A percentile compares a stretch with the other conserved stretches of the same genome.
phyloP scores from a whole-genome alignment of 495 filamentous ascomycete species.

The Talaromyces wortmannii region DNA sequence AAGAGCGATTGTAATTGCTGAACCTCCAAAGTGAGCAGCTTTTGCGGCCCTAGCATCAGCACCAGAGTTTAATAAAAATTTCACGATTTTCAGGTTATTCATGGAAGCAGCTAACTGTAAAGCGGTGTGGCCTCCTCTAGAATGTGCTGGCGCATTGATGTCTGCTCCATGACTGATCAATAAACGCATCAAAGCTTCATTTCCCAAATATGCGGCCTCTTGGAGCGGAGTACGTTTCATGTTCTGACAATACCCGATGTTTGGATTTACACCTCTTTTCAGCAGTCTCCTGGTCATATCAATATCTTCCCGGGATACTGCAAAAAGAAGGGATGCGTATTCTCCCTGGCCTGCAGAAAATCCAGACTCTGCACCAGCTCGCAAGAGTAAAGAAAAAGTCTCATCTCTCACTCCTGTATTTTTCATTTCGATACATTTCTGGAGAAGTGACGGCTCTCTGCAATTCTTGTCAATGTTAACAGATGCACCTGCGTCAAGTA shows the following conservation, averaged over 20 bases:
- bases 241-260: conserved; percentile 3
- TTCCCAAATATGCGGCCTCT: conserved; percentile 11
- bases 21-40: not conserved
- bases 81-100: conserved; percentile 1
- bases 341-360: conserved; percentile 7
- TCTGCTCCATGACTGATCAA: conserved; percentile 9
- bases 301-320: conserved; percentile 1
- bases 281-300: conserved; percentile 14
- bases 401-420: not conserved
- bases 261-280: conserved; percentile 16
- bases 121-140: not conserved
- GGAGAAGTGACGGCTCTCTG: not conserved
- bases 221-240: conserved; percentile 16
- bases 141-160: conserved; percentile 6
- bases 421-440: not conserved
- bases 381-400: conserved; percentile 11
- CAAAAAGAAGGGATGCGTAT: conserved; percentile 15
- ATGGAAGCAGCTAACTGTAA: conserved; percentile 10
- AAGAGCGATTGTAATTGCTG: not conserved
- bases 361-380: conserved; percentile 16
- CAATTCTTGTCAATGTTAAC: conserved; percentile 1
- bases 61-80: conserved; percentile 8
- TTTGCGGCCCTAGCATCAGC: conserved; percentile 7
- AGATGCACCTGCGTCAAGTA: conserved; percentile 4
- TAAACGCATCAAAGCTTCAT: conserved; percentile 1